Evolutionary conservation across 768 basidiomycete genomes (phyloP), one percentile per base, ranked within the genome.

Genomic region (Xerocomellus chrysenteron): DNA sequence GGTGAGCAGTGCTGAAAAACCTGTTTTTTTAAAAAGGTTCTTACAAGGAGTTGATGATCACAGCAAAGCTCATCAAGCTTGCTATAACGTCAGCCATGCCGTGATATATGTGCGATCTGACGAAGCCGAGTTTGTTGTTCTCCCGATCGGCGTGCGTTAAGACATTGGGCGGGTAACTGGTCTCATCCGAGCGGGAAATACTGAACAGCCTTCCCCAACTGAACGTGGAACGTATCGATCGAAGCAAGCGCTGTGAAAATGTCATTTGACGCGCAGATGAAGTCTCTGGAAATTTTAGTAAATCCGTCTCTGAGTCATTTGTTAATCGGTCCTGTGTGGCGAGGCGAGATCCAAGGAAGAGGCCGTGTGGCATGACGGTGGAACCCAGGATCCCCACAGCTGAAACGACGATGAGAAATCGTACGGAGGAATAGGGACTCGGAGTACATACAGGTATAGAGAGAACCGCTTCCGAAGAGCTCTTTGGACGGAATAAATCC

Each of bases 291-390:
- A 36, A 44, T 32, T 46, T 60, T 47, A 57, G 57, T 5, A 74
- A 61, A 28, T 58, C 50, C 8, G 19, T 47, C 11, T 71, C 68
- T 5, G 48, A 33, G n/a, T 46, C 51, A 36, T 72, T 71, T 2
- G 75, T 73, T 14, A 92, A 65, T 44, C 94, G 77, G 55, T 94
- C 87, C 67, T 94, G 90, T 0, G 91, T 93, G 3, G 92, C 87
- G 5, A 97, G 82, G 32, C 85, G 83, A 3, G 91, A 92, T 6
- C 94, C 94, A 16, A 97, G 78, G 76, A 90, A 94, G n/a, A 97
- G 77, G 56, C 87, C 88, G 70, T 95, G 94, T 0, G 94, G 94
- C 94, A 95, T 95, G 56, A 94, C 87, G 3, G 92, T 97, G 1
- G 92, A 91, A 32, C 89, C 87, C 2, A 90, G 66, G 48, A 92